A percentile compares a stretch with the other conserved stretches of the same genome.
phyloP scores from a whole-genome alignment of 2,329 filamentous ascomycete species.

The Sordariomycetes sp. region DNA sequence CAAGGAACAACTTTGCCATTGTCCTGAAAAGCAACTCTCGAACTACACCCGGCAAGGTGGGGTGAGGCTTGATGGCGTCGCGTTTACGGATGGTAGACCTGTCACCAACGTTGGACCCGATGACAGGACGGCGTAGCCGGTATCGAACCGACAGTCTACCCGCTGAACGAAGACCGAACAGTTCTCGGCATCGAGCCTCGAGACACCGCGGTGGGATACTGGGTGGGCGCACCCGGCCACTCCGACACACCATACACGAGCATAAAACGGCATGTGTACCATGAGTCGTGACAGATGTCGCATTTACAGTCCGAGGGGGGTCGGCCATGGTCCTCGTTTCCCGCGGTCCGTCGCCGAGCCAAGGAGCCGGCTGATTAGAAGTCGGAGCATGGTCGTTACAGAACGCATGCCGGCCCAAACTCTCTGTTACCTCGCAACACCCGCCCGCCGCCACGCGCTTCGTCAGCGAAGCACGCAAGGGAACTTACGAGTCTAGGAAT shows the following conservation, averaged over 20 bases:
- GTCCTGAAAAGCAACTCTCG: slow-evolving; percentile 34
- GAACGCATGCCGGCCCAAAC: too few species aligned
- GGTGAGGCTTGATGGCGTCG: neutral
- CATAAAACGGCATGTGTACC: neutral
- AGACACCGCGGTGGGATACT: neutral
- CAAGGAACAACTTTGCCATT: slow-evolving; percentile 85
- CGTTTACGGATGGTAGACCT: neutral
- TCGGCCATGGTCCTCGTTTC: neutral
- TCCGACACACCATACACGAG: neutral
- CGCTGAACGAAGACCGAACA: neutral
- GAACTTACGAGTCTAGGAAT: too few species aligned
- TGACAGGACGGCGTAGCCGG: neutral
- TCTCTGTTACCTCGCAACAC: too few species aligned
- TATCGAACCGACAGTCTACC: neutral
- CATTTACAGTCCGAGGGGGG: neutral
- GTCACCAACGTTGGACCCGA: neutral
- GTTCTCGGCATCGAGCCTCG: neutral
- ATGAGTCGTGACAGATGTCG: neutral
- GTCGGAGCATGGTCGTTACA: too few species aligned
- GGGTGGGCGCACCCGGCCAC: neutral
- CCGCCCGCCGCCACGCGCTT: too few species aligned
- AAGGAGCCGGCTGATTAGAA: too few species aligned
- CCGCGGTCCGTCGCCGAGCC: neutral
- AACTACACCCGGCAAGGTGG: neutral
- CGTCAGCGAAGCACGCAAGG: too few species aligned